Conservation (phyloP, 2,329 filamentous ascomycete genomes). For the Alternaria burnsii region DNA sequence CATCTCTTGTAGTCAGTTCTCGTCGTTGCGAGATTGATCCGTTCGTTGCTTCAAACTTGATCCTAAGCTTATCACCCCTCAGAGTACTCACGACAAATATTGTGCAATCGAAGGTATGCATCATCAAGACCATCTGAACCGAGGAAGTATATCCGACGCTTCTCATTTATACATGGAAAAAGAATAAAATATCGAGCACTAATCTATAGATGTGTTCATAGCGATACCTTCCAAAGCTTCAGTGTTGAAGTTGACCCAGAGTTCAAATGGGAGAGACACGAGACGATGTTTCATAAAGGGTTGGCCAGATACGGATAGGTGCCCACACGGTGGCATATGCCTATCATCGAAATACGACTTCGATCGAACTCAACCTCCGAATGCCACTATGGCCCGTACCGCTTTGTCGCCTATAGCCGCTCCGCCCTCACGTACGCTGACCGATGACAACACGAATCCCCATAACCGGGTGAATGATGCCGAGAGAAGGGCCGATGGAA, state of each 20-base stretch:
- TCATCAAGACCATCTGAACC: neutral
- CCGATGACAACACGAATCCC: neutral
- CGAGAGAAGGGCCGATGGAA: neutral
- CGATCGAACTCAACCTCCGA: neutral
- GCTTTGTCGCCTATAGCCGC: neutral
- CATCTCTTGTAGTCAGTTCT: neutral
- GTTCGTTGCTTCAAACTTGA: neutral
- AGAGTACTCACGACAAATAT: neutral
- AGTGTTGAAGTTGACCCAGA: neutral
- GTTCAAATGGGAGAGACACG: neutral
- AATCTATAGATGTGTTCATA: neutral
- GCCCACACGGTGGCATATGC: neutral
- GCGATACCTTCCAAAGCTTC: neutral
- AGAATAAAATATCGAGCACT: neutral
- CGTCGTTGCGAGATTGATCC: neutral
- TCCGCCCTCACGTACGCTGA: neutral
- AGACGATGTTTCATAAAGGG: neutral
- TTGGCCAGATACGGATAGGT: neutral
- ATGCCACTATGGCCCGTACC: conserved; percentile 1
- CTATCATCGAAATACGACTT: neutral
- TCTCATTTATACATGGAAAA: neutral
- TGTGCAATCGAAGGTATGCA: neutral
- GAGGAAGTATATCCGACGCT: neutral
- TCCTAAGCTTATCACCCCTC: neutral
- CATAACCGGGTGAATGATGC: neutral